phyloP scores from a whole-genome alignment of 2,329 filamentous ascomycete species.

The Colletotrichum shisoi region DNA sequence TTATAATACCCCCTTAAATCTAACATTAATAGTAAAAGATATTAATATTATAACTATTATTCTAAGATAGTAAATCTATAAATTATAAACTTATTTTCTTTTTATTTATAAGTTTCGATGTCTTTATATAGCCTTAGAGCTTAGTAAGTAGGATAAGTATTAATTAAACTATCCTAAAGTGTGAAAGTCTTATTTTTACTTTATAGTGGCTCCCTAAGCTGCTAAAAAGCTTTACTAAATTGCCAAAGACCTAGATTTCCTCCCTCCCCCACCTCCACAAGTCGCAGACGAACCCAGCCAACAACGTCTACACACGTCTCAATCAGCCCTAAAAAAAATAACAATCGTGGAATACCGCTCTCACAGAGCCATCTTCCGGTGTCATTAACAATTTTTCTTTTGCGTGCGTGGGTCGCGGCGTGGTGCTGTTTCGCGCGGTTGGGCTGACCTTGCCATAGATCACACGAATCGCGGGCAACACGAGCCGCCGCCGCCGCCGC shows the following conservation, averaged over 20 bases:
- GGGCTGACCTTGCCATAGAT: neutral
- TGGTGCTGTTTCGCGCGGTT: neutral
- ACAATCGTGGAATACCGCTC: neutral
- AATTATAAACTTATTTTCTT: neutral
- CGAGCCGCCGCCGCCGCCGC: neutral
- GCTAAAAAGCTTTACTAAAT: constrained; percentile 3
- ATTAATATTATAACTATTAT: no score
- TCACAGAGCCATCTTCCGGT: no score
- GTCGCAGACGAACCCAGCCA: neutral
- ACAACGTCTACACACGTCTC: neutral
- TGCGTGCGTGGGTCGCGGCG: neutral
- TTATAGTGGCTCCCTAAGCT: no score
- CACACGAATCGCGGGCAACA: neutral
- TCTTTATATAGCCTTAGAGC: no score
- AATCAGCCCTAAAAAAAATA: neutral
- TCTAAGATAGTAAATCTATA: no score
- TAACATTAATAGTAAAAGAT: no score
- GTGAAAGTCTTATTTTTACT: accelerated
- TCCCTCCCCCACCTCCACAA: neutral
- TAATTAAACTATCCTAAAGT: no score
- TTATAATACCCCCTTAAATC: no score
- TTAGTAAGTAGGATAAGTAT: no score
- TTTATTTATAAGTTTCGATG: no score
- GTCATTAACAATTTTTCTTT: neutral
- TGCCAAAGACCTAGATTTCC: neutral